Conservation (phyloP, 208 protist species). For the Leishmania gerbilli region DNA sequence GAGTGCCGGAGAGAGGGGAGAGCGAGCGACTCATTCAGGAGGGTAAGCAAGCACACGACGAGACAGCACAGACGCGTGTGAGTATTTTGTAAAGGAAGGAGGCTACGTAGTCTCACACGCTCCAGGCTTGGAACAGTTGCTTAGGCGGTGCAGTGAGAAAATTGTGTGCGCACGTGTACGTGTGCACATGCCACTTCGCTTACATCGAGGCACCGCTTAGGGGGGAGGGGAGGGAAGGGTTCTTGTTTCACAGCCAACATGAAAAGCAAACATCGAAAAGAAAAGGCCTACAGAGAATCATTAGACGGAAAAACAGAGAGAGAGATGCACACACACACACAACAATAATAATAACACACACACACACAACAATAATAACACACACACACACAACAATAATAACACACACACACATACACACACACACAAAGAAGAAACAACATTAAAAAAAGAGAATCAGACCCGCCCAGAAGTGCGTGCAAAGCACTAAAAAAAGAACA, state of each 20-base stretch:
- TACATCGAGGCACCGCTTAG: not conserved
- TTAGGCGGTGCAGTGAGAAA: not conserved
- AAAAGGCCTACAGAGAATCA: not conserved
- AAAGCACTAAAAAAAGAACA: too few relatives aligned
- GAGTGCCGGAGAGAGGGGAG: not conserved
- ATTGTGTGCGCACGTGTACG: not conserved
- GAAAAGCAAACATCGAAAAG: slow-evolving; percentile 13
- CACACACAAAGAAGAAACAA: too few relatives aligned
- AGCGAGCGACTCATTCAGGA: not conserved
- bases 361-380: too few relatives aligned
- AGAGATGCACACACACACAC: not conserved
- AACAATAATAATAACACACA: not conserved
- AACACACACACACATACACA: too few relatives aligned
- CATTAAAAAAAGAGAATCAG: too few relatives aligned
- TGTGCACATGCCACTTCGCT: not conserved
- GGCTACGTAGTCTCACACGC: not conserved
- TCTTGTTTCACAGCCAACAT: not conserved
- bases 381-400: too few relatives aligned
- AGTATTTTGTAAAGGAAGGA: not conserved
- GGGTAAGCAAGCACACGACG: not conserved
- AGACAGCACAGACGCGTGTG: not conserved
- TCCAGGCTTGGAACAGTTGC: not conserved
- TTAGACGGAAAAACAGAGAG: slow-evolving; percentile 9
- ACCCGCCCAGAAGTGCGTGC: too few relatives aligned
- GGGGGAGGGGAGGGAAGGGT: too few relatives aligned